Evolutionary conservation across 345 rosid species (phyloP).

Genomic region (Garcia nutans): DNA sequence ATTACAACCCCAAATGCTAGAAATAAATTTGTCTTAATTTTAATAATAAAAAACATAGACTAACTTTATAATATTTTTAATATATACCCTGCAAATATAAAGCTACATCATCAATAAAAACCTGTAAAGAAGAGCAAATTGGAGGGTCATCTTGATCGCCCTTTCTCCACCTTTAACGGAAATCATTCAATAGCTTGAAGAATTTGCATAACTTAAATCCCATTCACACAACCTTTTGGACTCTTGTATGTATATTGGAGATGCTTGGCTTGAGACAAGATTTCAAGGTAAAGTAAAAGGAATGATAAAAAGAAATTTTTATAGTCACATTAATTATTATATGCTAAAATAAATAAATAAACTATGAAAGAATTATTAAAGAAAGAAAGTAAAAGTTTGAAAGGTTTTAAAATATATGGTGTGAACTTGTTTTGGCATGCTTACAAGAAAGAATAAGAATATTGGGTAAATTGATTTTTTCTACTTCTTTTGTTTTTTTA

Average conservation of each 20-base stretch:
- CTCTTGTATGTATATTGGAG: background rate
- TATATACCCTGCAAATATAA: too few species aligned
- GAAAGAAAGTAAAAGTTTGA: background rate
- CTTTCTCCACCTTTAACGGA: constrained; percentile 31
- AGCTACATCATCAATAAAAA: background rate
- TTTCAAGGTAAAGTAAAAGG: constrained; percentile 3
- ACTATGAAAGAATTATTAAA: background rate
- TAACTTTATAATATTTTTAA: too few species aligned
- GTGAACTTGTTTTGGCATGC: constrained; percentile 34
- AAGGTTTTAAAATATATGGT: background rate
- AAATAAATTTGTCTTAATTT: too few species aligned
- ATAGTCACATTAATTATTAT: background rate
- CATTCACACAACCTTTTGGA: constrained; percentile 32
- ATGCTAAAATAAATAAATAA: background rate
- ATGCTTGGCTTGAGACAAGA: constrained; percentile 3
- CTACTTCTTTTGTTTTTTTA: too few species aligned
- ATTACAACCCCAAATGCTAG: too few species aligned
- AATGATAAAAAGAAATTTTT: background rate
- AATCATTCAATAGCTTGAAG: constrained; percentile 12
- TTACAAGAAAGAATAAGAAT: constrained; percentile 37
- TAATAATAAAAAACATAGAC: too few species aligned
- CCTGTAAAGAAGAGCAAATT: constrained; percentile 31
- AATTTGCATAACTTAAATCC: constrained; percentile 23
- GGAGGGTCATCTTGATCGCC: constrained; percentile 2
- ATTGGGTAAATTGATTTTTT: constrained; percentile 10